These are phyloP conservation scores for Marvania coccoides DNA, from an alignment of 139 green algal genomes.

Conservation along the genomic window DNA sequence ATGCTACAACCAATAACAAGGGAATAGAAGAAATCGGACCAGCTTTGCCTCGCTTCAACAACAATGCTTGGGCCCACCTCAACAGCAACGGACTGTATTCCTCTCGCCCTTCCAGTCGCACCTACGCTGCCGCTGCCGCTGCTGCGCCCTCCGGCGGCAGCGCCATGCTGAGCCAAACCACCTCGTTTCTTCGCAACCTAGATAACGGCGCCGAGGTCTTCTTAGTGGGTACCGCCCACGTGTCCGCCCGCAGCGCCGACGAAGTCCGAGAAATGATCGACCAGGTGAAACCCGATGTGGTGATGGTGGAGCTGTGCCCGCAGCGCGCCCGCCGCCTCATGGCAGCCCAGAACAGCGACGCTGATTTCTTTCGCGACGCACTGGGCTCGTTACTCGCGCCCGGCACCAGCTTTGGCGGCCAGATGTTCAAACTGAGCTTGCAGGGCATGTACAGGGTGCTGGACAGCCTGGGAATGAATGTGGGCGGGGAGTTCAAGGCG, in stretches of 20 bases:
- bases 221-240: slow-evolving; percentile 49
- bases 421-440: slow-evolving; percentile 7
- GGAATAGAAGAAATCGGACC: too few species aligned
- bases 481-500: slow-evolving; percentile 43
- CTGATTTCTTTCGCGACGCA: slow-evolving; percentile 3
- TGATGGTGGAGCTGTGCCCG: slow-evolving; percentile 49
- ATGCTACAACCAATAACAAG: too few species aligned
- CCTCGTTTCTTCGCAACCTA: slow-evolving; percentile 31
- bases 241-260: slow-evolving; percentile 25
- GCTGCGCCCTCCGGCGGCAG: too few species aligned
- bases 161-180: slow-evolving; percentile 20
- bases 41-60: too few species aligned
- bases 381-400: background rate
- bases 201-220: slow-evolving; percentile 44
- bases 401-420: slow-evolving; percentile 2
- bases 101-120: too few species aligned
- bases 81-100: too few species aligned
- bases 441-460: slow-evolving; percentile 20
- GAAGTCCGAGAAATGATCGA: slow-evolving; percentile 41
- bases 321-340: slow-evolving; percentile 14
- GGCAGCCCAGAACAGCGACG: background rate
- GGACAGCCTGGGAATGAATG: slow-evolving; percentile 28
- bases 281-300: slow-evolving; percentile 28
- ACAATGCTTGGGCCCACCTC: too few species aligned
- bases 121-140: too few species aligned